Evolutionary conservation across 2,329 filamentous ascomycete species (phyloP), one percentile per base, ranked within the genome.

Genomic region (Aspergillus costaricaensis): DNA sequence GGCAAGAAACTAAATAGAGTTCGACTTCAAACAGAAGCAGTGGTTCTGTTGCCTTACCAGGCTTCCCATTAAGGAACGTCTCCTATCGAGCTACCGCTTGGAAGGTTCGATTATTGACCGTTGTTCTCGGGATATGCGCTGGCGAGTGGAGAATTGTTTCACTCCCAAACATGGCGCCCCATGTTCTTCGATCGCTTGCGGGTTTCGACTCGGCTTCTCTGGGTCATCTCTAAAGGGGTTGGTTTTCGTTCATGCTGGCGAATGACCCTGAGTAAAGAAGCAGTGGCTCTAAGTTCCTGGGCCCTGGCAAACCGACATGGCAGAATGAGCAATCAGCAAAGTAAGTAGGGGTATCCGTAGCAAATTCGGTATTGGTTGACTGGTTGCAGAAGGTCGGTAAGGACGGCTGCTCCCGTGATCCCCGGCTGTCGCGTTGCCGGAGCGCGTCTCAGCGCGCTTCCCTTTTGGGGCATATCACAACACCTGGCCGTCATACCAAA

Each of bases 81-180:
- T 50, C 25, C 47, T 17, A 12, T 30, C 47, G 47, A 27, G 47
- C 25, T 50, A n/a, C 25, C 27, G 12, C 9, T 32, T 12, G 9
- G 25, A 50, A 36, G 32, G 23, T 50, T 59, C 51, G 36, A 59
- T 55, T 53, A 52, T 60, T 57, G 36, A 53, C 39, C 41, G 30
- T 38, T 32, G n/a, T 49, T n/a, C 27, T 43, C 25, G 41, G 50
- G 23, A 32, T 27, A 19, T 36, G 48, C 38, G n/a, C 41, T 25
- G 59, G 23, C 12, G 36, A 57, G 59, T 58, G 59, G 59, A 27
- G 59, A 27, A 39, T 54, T 61, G 59, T 61, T 41, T 61, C 59
- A 61, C 49, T 61, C 38, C 55, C 43, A 61, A 61, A 61, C 59
- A 57, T 49, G 55, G 53, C 30, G n/a, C 48, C 50, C 39, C 39